phyloP scores from a whole-genome alignment of 306 rosid species.

The Cucumis melo region DNA sequence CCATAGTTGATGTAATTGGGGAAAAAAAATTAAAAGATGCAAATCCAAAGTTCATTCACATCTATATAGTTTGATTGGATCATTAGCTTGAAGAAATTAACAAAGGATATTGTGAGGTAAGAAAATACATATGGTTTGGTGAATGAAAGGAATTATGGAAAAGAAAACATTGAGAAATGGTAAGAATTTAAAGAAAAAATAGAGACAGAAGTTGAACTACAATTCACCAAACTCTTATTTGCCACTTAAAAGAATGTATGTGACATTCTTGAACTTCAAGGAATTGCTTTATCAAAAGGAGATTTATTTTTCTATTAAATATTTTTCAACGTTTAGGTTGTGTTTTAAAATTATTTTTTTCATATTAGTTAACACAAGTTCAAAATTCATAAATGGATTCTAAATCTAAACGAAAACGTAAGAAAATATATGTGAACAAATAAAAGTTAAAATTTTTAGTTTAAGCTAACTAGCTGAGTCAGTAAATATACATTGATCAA shows the following conservation, averaged over 20 bases:
- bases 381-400: fast-evolving
- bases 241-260: not conserved
- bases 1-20: not conserved
- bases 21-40: not conserved
- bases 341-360: too few species aligned
- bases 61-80: not conserved
- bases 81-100: not conserved
- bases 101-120: not conserved
- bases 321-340: not conserved
- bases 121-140: not conserved
- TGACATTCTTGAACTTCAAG: not conserved
- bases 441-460: too few species aligned
- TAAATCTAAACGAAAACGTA: not conserved
- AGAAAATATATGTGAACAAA: too few species aligned
- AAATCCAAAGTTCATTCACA: not conserved
- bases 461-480: too few species aligned
- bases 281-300: not conserved
- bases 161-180: not conserved
- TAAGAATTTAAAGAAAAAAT: not conserved
- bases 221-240: not conserved
- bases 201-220: not conserved
- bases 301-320: not conserved
- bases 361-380: too few species aligned
- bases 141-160: not conserved
- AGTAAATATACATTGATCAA: too few species aligned